Evolutionary conservation across 176 grass and related monocot species (phyloP).

Genomic region (Avena sativa): DNA sequence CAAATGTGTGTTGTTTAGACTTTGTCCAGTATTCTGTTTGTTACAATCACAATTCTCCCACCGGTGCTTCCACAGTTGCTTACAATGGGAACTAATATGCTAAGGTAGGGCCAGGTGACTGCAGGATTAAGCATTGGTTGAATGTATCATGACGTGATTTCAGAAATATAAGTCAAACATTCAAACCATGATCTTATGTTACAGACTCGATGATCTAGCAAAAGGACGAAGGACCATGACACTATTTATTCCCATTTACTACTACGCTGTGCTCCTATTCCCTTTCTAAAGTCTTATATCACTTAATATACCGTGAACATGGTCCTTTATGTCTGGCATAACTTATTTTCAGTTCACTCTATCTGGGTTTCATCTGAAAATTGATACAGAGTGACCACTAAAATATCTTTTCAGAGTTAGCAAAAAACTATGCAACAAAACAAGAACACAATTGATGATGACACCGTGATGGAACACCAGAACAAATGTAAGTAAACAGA

Average conservation of each 20-base stretch:
- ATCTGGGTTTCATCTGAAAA: slow-evolving; percentile 13
- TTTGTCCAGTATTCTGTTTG: neutral
- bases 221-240: slow-evolving; percentile 20
- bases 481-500: slow-evolving; percentile 3
- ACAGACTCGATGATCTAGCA: neutral
- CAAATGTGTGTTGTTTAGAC: slow-evolving; percentile 8
- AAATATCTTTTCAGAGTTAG: neutral
- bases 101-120: neutral
- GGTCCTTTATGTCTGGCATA: neutral
- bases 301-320: slow-evolving; percentile 14
- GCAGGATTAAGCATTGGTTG: neutral
- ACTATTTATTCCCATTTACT: slow-evolving; percentile 7
- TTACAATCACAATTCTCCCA: neutral
- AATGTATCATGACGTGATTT: slow-evolving; percentile 10
- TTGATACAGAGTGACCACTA: neutral
- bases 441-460: neutral
- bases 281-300: neutral
- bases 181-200: slow-evolving; percentile 15
- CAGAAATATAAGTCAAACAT: neutral
- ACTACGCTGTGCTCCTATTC: slow-evolving; percentile 4
- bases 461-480: neutral
- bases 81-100: neutral
- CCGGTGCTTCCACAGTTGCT: slow-evolving; percentile 3
- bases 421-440: neutral
- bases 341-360: slow-evolving; percentile 7